A percentile compares a stretch with the other conserved stretches of the same genome.
Conservation (phyloP, 495 filamentous ascomycete genomes). For the Penicillium lagena region DNA sequence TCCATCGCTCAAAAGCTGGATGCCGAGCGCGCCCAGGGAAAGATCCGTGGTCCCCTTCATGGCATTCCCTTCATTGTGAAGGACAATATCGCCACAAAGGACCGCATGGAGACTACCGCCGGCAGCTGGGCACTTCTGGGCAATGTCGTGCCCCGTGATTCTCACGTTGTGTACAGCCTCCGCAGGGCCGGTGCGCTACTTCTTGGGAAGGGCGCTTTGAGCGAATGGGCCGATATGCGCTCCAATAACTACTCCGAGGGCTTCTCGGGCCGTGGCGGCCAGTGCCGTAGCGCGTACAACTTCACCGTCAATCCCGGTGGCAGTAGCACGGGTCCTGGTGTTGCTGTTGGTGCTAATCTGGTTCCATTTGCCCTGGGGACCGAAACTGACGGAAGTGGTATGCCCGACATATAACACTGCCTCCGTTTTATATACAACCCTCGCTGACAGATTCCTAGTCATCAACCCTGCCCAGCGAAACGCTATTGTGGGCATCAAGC, state of each 20-base stretch:
- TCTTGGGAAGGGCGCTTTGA: constrained; percentile 62
- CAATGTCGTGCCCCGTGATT: constrained; percentile 58
- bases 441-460: constrained; percentile 24
- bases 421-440: not conserved
- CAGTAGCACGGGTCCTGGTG: constrained; percentile 56
- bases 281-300: constrained; percentile 61
- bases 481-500: constrained; percentile 57
- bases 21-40: constrained; percentile 47
- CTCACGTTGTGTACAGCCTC: constrained; percentile 52
- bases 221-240: constrained; percentile 73
- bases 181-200: constrained; percentile 62
- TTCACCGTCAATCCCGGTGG: constrained; percentile 63
- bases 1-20: constrained; percentile 53
- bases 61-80: constrained; percentile 71
- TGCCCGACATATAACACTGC: constrained; percentile 9
- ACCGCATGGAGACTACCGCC: constrained; percentile 63
- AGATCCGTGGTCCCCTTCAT: constrained; percentile 55
- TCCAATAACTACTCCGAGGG: constrained; percentile 64
- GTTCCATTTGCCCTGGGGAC: constrained; percentile 62
- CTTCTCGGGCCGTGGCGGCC: constrained; percentile 60
- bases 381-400: constrained; percentile 64
- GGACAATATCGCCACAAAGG: constrained; percentile 67
- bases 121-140: constrained; percentile 55
- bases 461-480: constrained; percentile 65
- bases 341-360: constrained; percentile 55